These are phyloP conservation scores for Neobulgaria alba DNA, from an alignment of 2,329 filamentous ascomycete genomes.

Conservation along the genomic window DNA sequence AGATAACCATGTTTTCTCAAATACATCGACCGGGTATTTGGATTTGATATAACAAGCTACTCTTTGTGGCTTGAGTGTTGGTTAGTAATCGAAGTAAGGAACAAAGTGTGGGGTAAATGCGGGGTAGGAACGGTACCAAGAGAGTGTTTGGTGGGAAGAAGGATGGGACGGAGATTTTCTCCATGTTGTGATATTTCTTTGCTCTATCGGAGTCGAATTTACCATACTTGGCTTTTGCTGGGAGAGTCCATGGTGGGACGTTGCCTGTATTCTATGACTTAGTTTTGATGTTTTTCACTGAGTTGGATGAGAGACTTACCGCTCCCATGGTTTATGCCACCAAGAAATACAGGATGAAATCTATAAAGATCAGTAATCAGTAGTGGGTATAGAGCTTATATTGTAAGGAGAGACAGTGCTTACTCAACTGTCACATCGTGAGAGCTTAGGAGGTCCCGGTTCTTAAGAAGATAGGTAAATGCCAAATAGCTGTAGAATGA, in stretches of 20 bases:
- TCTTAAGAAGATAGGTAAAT: conserved; percentile 49
- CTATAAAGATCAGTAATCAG: conserved; percentile 32
- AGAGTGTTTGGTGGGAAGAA: conserved; percentile 48
- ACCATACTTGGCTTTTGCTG: conserved; percentile 56
- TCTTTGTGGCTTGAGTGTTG: conserved; percentile 45
- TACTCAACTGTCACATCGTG: conserved; percentile 56
- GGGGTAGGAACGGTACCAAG: conserved; percentile 33
- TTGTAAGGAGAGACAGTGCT: background rate
- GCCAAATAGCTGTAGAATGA: conserved; percentile 54
- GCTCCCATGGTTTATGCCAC: conserved; percentile 52
- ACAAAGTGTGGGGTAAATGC: conserved; percentile 7
- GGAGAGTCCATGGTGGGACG: conserved; percentile 63
- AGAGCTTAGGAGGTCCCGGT: conserved; percentile 43
- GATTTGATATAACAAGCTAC: conserved; percentile 58
- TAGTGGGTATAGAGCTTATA: background rate
- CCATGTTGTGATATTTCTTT: conserved; percentile 41
- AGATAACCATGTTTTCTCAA: conserved; percentile 43
- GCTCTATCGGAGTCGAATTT: conserved; percentile 40
- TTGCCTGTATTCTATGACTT: conserved; percentile 52
- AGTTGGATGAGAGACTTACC: conserved; percentile 32
- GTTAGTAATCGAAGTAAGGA: conserved; percentile 19
- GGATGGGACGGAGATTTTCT: conserved; percentile 33
- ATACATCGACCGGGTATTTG: conserved; percentile 40
- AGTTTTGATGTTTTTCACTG: background rate
- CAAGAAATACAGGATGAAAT: conserved; percentile 64